Conservation (phyloP, 495 filamentous ascomycete genomes). For the Talaromyces thailandensis region DNA sequence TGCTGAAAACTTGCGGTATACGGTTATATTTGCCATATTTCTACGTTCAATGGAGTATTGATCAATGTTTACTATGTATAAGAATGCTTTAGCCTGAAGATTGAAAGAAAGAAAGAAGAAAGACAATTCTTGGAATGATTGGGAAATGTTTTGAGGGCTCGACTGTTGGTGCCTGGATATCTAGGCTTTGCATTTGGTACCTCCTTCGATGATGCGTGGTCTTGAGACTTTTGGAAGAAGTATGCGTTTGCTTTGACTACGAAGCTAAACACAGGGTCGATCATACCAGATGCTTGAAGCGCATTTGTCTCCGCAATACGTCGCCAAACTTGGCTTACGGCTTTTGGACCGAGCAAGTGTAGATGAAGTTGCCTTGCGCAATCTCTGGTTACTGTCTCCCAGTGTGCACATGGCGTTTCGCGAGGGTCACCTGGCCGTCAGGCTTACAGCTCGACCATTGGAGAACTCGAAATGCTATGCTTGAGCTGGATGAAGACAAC, state of each 20-base stretch:
- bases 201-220: slow-evolving; percentile 6
- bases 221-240: slow-evolving; percentile 1
- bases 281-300: slow-evolving; percentile 2
- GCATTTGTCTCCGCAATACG: slow-evolving; percentile 1
- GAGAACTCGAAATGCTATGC: not conserved
- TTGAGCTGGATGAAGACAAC: not conserved
- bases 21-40: slow-evolving; percentile 17
- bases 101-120: not conserved
- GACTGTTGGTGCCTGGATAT: not conserved
- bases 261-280: not conserved
- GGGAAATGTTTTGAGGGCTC: not conserved
- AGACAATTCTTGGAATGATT: not conserved
- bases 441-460: not conserved
- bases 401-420: slow-evolving; percentile 11
- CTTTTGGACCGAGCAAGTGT: not conserved
- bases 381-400: slow-evolving; percentile 9
- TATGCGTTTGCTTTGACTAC: not conserved
- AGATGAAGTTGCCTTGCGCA: slow-evolving; percentile 2
- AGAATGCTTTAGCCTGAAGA: not conserved
- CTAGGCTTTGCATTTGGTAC: slow-evolving; percentile 3
- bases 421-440: slow-evolving; percentile 7
- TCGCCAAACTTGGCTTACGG: not conserved
- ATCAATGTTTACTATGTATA: not conserved
- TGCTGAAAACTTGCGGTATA: slow-evolving; percentile 45
- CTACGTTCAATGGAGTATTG: not conserved